Evolutionary conservation across 2,329 filamentous ascomycete species (phyloP), one percentile per base, ranked within the genome.

Genomic region (Fusarium humuli): DNA sequence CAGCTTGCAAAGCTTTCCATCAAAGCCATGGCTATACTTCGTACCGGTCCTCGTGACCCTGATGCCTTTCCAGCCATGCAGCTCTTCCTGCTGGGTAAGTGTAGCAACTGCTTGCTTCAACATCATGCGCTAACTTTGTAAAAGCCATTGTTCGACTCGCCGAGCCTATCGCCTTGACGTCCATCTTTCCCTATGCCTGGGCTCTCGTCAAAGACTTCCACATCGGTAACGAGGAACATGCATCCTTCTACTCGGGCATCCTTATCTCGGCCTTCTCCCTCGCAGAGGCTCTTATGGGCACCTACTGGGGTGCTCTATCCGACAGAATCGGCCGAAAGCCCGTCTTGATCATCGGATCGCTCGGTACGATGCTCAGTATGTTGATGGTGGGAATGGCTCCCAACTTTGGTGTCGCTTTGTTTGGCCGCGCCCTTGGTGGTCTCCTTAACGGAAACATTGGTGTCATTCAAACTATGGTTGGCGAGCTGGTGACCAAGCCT

Each of bases 151-250:
- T 97, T 77, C 93, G 94, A 69, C 89, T 98, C 72, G 93, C 94
- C 56, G 94, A 98, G 81, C 94, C 94, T 23, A 95, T 98, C 74
- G 94, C 94, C 53, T 87, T 98, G 70, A 97, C 94, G 3, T 96
- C 93, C 77, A 96, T 97, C 80, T 97, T 95, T 75, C 94, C 94
- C 22, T 98, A 97, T 80, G 93, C 93, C 65, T 97, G 92, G 92
- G 87, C 91, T 65, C 89, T 95, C 73, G 90, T 95, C 72, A 92
- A 92, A 80, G 86, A 89, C 73, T 94, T 94, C 80, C 77, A 92
- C 42, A 86, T 94, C 73, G 92, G 91, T 67, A 86, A 88, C 73
- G 88, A 90, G 72, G 83, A 88, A 81, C 88, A 94, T 88, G 92
- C 93, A 65, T 97, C 90, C 40, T 95, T 93, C 82, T 97, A 97